Percentiles rank a stretch among this genome's conserved stretches.
These are phyloP conservation scores for Durio zibethinus DNA, from an alignment of 345 rosid species.

Conservation along the genomic window DNA sequence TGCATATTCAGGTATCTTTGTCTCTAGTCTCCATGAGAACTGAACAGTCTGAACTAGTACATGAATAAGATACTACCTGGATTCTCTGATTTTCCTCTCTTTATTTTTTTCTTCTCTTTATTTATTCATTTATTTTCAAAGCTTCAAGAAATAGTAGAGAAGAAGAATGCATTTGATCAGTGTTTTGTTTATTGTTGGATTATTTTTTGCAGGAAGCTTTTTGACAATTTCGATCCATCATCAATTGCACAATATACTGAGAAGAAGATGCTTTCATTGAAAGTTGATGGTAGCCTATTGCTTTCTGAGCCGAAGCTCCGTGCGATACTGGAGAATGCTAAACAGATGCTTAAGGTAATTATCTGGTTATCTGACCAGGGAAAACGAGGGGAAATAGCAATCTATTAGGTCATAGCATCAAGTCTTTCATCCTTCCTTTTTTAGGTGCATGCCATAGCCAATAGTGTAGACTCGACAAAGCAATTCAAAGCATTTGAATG, in stretches of 20 bases:
- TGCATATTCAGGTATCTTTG: constrained; percentile 55
- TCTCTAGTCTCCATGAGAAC: constrained; percentile 5
- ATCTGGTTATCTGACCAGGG: background rate
- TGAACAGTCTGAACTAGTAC: too few species aligned
- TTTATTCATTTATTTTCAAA: background rate
- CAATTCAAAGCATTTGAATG: background rate
- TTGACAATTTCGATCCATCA: constrained; percentile 62
- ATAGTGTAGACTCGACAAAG: background rate
- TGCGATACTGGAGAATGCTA: constrained; percentile 78
- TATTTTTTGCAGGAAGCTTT: constrained; percentile 55
- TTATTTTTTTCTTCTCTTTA: background rate
- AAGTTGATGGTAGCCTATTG: constrained; percentile 54
- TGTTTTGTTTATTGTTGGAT: constrained; percentile 20
- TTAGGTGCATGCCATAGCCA: background rate
- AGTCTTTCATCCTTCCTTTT: background rate
- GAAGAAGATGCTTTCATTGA: constrained; percentile 63
- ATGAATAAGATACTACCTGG: background rate
- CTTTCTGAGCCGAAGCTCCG: constrained; percentile 86
- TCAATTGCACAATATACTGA: constrained; percentile 62
- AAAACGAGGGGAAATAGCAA: background rate
- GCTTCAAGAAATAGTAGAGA: background rate
- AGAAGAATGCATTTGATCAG: background rate
- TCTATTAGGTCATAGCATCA: background rate
- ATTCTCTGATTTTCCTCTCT: background rate
- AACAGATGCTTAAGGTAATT: constrained; percentile 65